phyloP scores from a whole-genome alignment of 2,329 filamentous ascomycete species.

The Sarocladium strictum region DNA sequence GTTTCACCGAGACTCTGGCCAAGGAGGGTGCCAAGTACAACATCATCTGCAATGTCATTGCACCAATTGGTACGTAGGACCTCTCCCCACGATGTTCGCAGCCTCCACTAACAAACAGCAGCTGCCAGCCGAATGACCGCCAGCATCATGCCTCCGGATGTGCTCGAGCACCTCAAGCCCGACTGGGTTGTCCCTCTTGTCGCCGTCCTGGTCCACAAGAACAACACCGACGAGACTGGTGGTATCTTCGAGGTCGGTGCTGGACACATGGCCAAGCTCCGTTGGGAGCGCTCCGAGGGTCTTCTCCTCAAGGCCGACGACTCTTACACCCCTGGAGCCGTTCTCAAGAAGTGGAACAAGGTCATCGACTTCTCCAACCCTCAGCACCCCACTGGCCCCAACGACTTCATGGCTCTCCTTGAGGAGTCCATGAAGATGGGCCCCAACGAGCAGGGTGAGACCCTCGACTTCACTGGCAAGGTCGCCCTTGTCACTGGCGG shows the following conservation, averaged over 20 bases:
- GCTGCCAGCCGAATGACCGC: slow-evolving; percentile 94
- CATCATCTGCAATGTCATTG: slow-evolving; percentile 91
- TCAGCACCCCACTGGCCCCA: slow-evolving; percentile 76
- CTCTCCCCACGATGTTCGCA: background rate
- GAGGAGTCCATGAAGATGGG: slow-evolving; percentile 77
- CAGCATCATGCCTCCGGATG: slow-evolving; percentile 91
- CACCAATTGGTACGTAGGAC: slow-evolving; percentile 60
- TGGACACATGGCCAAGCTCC: slow-evolving; percentile 84
- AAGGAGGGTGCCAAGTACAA: slow-evolving; percentile 99
- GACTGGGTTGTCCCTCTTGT: slow-evolving; percentile 95
- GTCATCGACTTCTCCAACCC: slow-evolving; percentile 78
- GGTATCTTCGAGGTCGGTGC: slow-evolving; percentile 91
- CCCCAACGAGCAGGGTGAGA: slow-evolving; percentile 64
- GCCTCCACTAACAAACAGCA: slow-evolving; percentile 22
- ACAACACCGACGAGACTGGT: slow-evolving; percentile 76
- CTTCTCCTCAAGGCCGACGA: slow-evolving; percentile 85
- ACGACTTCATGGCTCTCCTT: slow-evolving; percentile 81
- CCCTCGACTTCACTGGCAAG: slow-evolving; percentile 75
- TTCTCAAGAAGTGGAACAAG: slow-evolving; percentile 85
- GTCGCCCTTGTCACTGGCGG: slow-evolving; percentile 85
- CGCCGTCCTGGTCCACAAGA: slow-evolving; percentile 79
- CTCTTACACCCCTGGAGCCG: slow-evolving; percentile 78
- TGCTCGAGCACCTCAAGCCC: slow-evolving; percentile 78
- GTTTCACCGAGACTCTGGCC: slow-evolving; percentile 94
- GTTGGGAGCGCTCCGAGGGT: slow-evolving; percentile 91